Percentiles rank a stretch among this genome's conserved stretches.
Conservation (phyloP, 495 filamentous ascomycete genomes). For the Aspergillus biplanus region DNA sequence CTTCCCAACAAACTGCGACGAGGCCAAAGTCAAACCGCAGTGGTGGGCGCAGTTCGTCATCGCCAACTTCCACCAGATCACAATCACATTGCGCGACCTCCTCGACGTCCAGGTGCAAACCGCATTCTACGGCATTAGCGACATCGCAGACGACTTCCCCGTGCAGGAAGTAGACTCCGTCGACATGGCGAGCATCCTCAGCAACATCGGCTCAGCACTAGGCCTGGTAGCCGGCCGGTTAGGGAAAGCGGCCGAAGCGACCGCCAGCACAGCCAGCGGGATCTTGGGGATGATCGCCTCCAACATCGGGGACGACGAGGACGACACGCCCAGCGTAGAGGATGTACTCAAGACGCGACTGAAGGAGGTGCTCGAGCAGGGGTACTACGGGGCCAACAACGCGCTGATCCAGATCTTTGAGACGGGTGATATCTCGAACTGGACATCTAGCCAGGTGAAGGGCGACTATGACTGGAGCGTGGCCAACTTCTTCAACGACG, state of each 20-base stretch:
- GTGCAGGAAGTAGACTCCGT: not conserved
- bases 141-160: not conserved
- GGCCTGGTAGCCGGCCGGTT: not conserved
- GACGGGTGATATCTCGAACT: not conserved
- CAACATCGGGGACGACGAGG: not conserved
- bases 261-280: not conserved
- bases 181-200: not conserved
- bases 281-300: not conserved
- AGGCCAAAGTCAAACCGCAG: not conserved
- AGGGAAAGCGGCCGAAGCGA: not conserved
- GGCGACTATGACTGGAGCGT: not conserved
- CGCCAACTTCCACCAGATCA: constrained; percentile 7
- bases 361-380: not conserved
- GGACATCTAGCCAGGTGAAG: not conserved
- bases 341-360: not conserved
- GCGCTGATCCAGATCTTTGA: not conserved
- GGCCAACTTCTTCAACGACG: constrained; percentile 8
- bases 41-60: constrained; percentile 6
- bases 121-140: not conserved
- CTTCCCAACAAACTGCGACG: not conserved
- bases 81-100: not conserved
- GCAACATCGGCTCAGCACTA: not conserved
- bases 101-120: not conserved
- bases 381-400: not conserved
- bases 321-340: not conserved